Conservation (phyloP, 2,329 filamentous ascomycete genomes). For the Westerdykella ornata region DNA sequence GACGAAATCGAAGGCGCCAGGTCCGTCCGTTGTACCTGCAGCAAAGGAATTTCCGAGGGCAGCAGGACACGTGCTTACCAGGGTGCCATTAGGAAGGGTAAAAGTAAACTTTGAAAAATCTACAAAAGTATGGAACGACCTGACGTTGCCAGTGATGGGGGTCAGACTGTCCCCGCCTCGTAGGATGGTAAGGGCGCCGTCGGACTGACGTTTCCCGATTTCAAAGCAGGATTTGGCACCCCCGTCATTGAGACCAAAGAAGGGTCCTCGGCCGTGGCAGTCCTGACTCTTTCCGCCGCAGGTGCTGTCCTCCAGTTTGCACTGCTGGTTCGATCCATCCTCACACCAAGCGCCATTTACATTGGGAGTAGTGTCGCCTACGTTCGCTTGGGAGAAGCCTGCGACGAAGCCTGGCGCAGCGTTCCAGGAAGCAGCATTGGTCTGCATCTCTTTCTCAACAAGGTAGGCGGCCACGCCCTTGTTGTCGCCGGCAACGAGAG, state of each 20-base stretch:
- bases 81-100: slow-evolving; percentile 62
- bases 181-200: slow-evolving; percentile 55
- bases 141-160: slow-evolving; percentile 58
- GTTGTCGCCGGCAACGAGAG: slow-evolving; percentile 86
- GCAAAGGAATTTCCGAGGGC: slow-evolving; percentile 90
- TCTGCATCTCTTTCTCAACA: slow-evolving; percentile 63
- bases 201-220: slow-evolving; percentile 66
- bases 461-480: slow-evolving; percentile 87
- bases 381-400: slow-evolving; percentile 85
- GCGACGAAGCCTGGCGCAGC: slow-evolving; percentile 67
- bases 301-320: slow-evolving; percentile 74
- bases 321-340: slow-evolving; percentile 62
- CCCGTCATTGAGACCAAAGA: slow-evolving; percentile 57
- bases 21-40: slow-evolving; percentile 85
- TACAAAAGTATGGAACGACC: slow-evolving; percentile 77
- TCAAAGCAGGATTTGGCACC: slow-evolving; percentile 67
- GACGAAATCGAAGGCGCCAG: slow-evolving; percentile 87
- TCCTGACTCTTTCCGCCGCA: slow-evolving; percentile 66
- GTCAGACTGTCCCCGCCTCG: slow-evolving; percentile 42
- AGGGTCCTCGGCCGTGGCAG: slow-evolving; percentile 68
- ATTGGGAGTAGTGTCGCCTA: slow-evolving; percentile 87
- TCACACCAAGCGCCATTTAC: slow-evolving; percentile 84
- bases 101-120: slow-evolving; percentile 75
- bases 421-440: slow-evolving; percentile 39
- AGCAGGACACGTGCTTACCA: slow-evolving; percentile 71